Evolutionary conservation across 106 monocot genomes (phyloP).

Genomic region (Dendrobium huoshanense): DNA sequence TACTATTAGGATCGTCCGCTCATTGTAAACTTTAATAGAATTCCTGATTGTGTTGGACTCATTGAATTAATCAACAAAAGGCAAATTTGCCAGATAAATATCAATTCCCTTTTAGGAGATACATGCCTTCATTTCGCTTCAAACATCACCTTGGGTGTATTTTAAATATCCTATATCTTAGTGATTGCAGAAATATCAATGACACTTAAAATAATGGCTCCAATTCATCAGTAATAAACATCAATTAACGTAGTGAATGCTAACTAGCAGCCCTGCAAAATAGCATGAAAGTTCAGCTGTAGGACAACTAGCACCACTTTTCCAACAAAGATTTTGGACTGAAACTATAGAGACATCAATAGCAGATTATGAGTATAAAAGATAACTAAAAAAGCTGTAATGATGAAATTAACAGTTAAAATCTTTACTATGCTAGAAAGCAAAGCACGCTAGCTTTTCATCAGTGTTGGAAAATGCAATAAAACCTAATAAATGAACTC

Average conservation of each 20-base stretch:
- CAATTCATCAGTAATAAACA: background rate
- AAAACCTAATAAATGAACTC: background rate
- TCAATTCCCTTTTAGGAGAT: background rate
- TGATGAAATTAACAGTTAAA: background rate
- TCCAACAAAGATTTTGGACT: too few relatives aligned
- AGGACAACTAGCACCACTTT: too few relatives aligned
- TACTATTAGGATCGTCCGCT: too few relatives aligned
- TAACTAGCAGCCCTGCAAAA: background rate
- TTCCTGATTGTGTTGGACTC: background rate
- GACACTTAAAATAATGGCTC: background rate
- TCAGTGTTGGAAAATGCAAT: background rate
- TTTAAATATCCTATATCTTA: background rate
- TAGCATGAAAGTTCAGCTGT: background rate
- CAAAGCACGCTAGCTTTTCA: background rate
- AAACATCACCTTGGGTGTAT: background rate
- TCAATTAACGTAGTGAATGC: background rate
- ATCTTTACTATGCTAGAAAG: background rate
- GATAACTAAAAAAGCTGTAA: background rate
- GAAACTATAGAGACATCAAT: too few relatives aligned
- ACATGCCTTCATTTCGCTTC: background rate
- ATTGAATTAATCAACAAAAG: background rate
- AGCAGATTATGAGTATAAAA: background rate
- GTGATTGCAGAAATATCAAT: background rate
- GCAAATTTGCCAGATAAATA: background rate
- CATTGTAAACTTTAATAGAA: background rate